Evolutionary conservation across 2,329 filamentous ascomycete genomes (phyloP).

Genomic region (Phaeosphaeriaceae sp.): DNA sequence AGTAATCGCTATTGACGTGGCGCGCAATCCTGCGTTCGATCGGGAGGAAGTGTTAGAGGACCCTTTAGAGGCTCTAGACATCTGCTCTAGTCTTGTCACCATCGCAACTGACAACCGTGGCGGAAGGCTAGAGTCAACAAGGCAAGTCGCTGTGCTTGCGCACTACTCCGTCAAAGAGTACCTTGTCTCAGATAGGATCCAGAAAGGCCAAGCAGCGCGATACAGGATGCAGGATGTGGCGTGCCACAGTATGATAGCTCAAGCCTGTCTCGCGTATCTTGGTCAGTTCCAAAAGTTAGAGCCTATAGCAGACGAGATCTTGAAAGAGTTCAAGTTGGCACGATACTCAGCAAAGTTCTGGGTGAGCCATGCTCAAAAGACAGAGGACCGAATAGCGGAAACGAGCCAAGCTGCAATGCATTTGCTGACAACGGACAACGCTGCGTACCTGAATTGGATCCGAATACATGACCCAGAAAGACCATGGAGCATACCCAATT

Average conservation of each 20-base stretch:
- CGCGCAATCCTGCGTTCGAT: conserved; percentile 39
- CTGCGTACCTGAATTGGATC: neutral
- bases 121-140: neutral
- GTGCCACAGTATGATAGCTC: neutral
- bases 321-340: neutral
- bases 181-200: conserved; percentile 8
- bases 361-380: neutral
- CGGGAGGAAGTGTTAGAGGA: conserved; percentile 11
- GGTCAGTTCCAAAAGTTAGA: neutral
- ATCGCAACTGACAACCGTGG: neutral
- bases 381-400: neutral
- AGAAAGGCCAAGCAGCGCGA: too few relatives aligned
- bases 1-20: conserved; percentile 33
- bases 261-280: neutral
- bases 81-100: neutral
- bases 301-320: neutral
- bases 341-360: neutral
- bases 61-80: neutral
- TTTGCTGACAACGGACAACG: neutral
- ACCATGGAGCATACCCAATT: neutral
- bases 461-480: neutral
- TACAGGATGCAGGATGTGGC: neutral
- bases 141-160: neutral
- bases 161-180: conserved; percentile 6
- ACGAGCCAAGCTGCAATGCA: neutral